A percentile compares a stretch with the other conserved stretches of the same genome.
phyloP scores from a whole-genome alignment of 352 stramenopile species.

The Halophytophthora polymorphica region DNA sequence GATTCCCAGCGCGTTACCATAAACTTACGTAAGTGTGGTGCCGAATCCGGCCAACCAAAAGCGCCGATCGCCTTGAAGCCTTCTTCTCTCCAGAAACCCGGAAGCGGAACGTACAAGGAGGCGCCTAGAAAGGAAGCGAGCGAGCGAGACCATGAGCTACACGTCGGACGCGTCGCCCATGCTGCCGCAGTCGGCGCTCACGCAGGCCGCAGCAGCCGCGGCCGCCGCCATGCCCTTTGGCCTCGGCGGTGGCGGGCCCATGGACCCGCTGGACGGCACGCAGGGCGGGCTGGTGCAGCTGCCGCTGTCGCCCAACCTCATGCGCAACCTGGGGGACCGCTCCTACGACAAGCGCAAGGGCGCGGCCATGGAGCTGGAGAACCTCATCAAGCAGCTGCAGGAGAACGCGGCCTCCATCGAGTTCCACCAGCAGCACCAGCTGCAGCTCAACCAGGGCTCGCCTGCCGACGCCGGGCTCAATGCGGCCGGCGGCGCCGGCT shows the following conservation, averaged over 20 bases:
- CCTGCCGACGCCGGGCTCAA: constrained; percentile 10
- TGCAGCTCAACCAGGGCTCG: constrained; percentile 22
- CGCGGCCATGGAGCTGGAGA: constrained; percentile 98
- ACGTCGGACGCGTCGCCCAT: constrained; percentile 34
- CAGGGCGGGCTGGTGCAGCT: constrained; percentile 49
- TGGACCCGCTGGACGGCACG: constrained; percentile 21
- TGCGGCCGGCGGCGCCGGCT: background rate
- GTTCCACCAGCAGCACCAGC: constrained; percentile 60
- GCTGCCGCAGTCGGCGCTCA: constrained; percentile 56
- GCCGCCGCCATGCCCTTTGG: constrained; percentile 49
- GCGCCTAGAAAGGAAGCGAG: background rate
- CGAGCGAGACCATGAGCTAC: constrained; percentile 28
- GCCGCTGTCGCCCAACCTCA: constrained; percentile 69
- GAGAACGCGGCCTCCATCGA: constrained; percentile 88
- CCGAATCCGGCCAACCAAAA: too few relatives aligned
- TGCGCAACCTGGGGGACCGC: constrained; percentile 94
- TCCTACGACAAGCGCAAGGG: constrained; percentile 99
- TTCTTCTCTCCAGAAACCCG: background rate
- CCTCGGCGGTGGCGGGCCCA: constrained; percentile 9
- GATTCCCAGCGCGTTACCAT: too few relatives aligned
- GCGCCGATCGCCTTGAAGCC: constrained; percentile 5
- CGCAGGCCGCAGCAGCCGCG: constrained; percentile 36
- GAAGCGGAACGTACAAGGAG: background rate
- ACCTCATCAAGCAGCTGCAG: constrained; percentile 96
- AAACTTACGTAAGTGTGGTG: too few relatives aligned